Evolutionary conservation across 345 rosid species (phyloP).

Genomic region (Gossypium bickii): DNA sequence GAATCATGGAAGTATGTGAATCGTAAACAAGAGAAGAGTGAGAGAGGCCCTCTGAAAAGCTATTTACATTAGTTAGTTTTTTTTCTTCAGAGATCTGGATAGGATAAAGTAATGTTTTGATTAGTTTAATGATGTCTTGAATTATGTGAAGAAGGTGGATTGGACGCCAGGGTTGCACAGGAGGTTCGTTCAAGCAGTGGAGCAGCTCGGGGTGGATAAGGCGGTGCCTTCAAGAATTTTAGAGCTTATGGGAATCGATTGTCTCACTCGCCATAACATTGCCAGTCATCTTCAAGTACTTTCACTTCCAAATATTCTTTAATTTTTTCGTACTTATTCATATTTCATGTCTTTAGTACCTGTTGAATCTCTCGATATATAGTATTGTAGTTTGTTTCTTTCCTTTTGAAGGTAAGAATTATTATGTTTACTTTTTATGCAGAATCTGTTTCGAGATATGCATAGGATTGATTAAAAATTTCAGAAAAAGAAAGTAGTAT

Average conservation of each 20-base stretch:
- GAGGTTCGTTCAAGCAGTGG: constrained; percentile 93
- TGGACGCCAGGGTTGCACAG: constrained; percentile 97
- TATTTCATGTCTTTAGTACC: too few relatives aligned
- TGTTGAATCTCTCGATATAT: too few relatives aligned
- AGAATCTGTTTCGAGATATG: not conserved
- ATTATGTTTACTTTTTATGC: not conserved
- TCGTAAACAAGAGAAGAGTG: not conserved
- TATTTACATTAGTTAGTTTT: not conserved
- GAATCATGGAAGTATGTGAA: constrained; percentile 17
- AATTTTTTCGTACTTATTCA: not conserved
- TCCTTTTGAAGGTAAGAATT: not conserved
- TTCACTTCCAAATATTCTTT: not conserved
- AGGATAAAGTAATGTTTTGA: not conserved
- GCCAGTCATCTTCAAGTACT: constrained; percentile 96
- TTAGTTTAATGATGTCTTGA: constrained; percentile 11
- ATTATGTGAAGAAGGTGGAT: constrained; percentile 75
- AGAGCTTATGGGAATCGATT: constrained; percentile 80
- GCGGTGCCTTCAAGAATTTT: constrained; percentile 94
- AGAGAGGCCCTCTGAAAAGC: constrained; percentile 8
- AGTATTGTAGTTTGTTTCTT: not conserved
- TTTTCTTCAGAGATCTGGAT: not conserved
- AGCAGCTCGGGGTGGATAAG: constrained; percentile 90
- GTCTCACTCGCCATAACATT: constrained; percentile 94
- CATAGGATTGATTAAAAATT: not conserved
- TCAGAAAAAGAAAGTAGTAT: too few relatives aligned